Evolutionary conservation across 1,139 yeast species (phyloP).

Genomic region (Schizosaccharomyces versatilis): DNA sequence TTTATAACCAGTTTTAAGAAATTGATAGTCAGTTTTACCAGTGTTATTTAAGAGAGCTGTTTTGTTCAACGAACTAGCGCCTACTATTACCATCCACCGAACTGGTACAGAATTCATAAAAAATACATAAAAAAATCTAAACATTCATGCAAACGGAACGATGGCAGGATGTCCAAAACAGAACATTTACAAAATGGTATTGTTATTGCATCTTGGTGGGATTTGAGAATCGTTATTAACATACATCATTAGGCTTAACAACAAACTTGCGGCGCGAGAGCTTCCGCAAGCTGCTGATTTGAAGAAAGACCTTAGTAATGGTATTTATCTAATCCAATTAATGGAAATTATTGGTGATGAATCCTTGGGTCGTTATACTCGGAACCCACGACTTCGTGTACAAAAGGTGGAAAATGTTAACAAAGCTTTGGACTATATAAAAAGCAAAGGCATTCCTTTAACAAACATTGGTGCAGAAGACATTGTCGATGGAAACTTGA

Average conservation of each 20-base stretch:
- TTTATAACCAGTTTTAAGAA: too few relatives aligned
- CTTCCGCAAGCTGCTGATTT: conserved; percentile 6
- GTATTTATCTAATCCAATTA: conserved; percentile 8
- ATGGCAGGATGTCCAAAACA: conserved; percentile 11
- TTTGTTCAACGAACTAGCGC: too few relatives aligned
- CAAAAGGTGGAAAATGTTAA: conserved; percentile 44
- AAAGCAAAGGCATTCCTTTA: conserved; percentile 31
- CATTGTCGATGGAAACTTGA: conserved; percentile 39
- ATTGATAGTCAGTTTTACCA: too few relatives aligned
- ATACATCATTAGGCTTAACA: conserved; percentile 9
- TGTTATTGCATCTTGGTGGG: too few relatives aligned
- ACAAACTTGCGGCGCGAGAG: conserved; percentile 8
- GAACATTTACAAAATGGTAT: conserved; percentile 8
- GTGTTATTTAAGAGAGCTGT: too few relatives aligned
- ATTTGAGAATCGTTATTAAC: background rate
- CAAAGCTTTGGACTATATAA: conserved; percentile 33
- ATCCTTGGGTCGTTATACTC: conserved; percentile 21
- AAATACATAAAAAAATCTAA: background rate
- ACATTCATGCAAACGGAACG: background rate
- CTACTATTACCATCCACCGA: too few relatives aligned
- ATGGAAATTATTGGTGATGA: conserved; percentile 22
- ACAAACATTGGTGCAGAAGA: conserved; percentile 48
- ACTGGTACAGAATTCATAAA: too few relatives aligned
- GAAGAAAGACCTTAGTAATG: conserved; percentile 10
- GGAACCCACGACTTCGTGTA: conserved; percentile 30